Evolutionary conservation across 148 eudicot species (phyloP).

Genomic region (Vaccinium darrowii): DNA sequence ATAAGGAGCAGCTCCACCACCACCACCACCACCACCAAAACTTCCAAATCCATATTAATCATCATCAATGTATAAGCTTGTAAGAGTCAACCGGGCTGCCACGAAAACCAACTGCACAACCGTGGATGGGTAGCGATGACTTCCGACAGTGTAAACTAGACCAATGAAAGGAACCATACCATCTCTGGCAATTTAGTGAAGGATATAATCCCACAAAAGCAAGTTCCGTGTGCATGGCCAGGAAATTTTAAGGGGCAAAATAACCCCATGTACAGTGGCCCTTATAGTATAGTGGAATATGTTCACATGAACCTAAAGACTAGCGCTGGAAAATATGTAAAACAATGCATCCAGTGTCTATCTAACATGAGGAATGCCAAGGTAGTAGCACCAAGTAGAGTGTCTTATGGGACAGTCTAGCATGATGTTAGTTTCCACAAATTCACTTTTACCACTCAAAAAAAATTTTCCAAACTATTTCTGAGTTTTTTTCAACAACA

Average conservation of each 20-base stretch:
- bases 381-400: slow-evolving; percentile 10
- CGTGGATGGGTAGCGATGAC: slow-evolving; percentile 74
- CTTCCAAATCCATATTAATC: slow-evolving; percentile 41
- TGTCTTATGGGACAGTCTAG: not conserved
- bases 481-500: not conserved
- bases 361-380: slow-evolving; percentile 17
- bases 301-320: slow-evolving; percentile 7
- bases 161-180: slow-evolving; percentile 49
- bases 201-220: slow-evolving; percentile 25
- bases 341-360: slow-evolving; percentile 19
- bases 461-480: not conserved
- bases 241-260: not conserved
- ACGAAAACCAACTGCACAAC: slow-evolving; percentile 69
- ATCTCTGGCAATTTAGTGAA: slow-evolving; percentile 30
- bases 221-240: slow-evolving; percentile 16
- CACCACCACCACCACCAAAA: slow-evolving; percentile 20
- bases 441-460: not conserved
- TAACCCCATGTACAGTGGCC: slow-evolving; percentile 10
- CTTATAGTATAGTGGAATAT: not conserved
- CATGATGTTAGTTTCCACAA: not conserved
- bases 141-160: slow-evolving; percentile 46
- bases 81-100: slow-evolving; percentile 83
- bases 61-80: slow-evolving; percentile 46
- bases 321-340: not conserved
- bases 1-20: slow-evolving; percentile 90